Base-by-base conservation (phyloP, 23 red algal species). In the Chondrus crispus region DNA sequence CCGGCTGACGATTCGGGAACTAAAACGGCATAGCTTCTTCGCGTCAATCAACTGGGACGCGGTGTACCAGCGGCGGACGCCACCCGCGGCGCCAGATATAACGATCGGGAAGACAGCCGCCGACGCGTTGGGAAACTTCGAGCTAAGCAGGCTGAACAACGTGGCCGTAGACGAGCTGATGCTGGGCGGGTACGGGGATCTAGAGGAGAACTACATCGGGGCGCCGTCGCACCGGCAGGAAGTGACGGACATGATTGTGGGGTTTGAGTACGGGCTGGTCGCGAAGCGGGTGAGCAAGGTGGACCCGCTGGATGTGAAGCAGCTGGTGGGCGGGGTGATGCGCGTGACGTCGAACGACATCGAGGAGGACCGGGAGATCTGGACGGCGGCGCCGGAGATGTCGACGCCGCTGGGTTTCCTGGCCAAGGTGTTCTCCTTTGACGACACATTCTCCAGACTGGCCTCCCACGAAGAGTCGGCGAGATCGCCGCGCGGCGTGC, bases 1-100 rank as follows among this genome's bases (percentile, higher is more conserved):
- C 19, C 42, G 82, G 46, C 82, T 49, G 33, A 48, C 82, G 9
- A 62, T 92, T 6, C 53, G 54, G 13, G 72, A 48, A 33, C 66
- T 96, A 6, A 96, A 96, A 62, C 55, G 50, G 32, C 87, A 96
- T 53, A 47, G 87, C 6, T 96, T 96, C 88, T 96, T 96, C 62
- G 41, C 46, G 2, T 75, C 62, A 46, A n/a, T 96, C 11, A 77
- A 96, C 22, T 96, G 94, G 94, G 29, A 64, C 19, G 74, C 30
- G 46, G 81, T 94, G 69, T 60, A 69, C 5, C 42, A 86, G 26
- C 62, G 58, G 18, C 82, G 62, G 22, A 48, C 48, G 38, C 45
- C 47, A 68, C 58, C 82, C n/a, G 35, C 12, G 24, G 60, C 64
- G 41, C 62, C 53, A 14, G 55, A 63, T 28, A 86, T 66, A 26